phyloP scores from a whole-genome alignment of 2,329 filamentous ascomycete species.

The Colletotrichum graminicola region DNA sequence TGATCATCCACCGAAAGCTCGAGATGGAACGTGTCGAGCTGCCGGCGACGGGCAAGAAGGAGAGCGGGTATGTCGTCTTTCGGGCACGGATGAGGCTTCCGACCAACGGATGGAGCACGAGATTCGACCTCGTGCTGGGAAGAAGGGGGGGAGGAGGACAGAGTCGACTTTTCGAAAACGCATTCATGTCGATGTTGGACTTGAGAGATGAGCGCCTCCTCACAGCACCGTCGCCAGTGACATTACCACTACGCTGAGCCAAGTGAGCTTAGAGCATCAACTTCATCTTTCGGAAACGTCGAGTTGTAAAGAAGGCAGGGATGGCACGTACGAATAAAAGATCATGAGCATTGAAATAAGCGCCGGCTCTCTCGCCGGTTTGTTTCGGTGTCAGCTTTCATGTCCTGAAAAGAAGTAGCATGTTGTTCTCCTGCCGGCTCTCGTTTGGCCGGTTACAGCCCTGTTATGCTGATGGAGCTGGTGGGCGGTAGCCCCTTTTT shows the following conservation, averaged over 20 bases:
- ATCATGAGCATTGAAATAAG: too few species aligned
- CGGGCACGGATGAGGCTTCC: slow-evolving; percentile 30
- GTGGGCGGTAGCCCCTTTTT: not conserved
- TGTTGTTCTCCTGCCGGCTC: not conserved
- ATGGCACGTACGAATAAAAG: not conserved
- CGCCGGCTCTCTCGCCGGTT: not conserved
- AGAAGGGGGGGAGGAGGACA: slow-evolving; percentile 6
- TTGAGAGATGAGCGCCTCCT: not conserved
- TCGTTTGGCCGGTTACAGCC: not conserved
- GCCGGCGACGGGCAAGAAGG: slow-evolving; percentile 21
- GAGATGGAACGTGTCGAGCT: slow-evolving; percentile 33
- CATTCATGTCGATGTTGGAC: slow-evolving; percentile 20
- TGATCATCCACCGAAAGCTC: slow-evolving; percentile 28
- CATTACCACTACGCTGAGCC: too few species aligned
- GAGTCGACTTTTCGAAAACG: slow-evolving; percentile 40
- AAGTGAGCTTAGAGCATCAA: too few species aligned
- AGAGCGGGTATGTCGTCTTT: slow-evolving; percentile 29
- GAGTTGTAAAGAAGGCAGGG: not conserved
- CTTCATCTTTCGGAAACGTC: not conserved
- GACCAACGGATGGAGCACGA: slow-evolving; percentile 41
- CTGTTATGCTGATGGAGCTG: not conserved
- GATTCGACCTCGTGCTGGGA: slow-evolving; percentile 38
- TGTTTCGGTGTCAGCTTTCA: too few species aligned
- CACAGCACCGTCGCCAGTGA: not conserved
- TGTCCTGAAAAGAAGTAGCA: too few species aligned